Base-by-base conservation (phyloP, 495 filamentous ascomycete genomes). In the Cercophora sp. region DNA sequence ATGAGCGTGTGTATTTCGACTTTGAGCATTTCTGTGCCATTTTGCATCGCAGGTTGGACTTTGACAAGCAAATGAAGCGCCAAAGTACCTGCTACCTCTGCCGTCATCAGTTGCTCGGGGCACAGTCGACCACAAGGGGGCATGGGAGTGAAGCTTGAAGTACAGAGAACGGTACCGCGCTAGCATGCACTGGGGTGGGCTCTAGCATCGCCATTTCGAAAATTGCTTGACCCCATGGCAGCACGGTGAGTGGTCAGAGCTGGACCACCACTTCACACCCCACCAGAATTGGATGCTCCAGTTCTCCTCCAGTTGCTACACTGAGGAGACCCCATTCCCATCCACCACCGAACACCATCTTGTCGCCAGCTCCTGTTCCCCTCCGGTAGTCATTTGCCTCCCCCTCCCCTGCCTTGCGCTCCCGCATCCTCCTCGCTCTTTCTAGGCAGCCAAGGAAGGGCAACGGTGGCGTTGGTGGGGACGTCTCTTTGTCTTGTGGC, bases 191-290 rank as follows among this genome's bases (percentile, higher is more conserved):
- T 46, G 44, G 41, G 39, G 36, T 43, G 49, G 48, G 49, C 45
- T 61, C 48, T 55, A 50, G 47, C 59, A 53, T 56, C 49, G 42
- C 41, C 32, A 27, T 55, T 40, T 52, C 43, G n/a, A 44, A 57
- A 53, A 53, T 55, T 59, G 48, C 44, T 55, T 59, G 49, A 54
- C 35, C n/a, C 56, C 50, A 25, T 48, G 52, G 44, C 48, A 46
- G 47, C 24, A 11, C 24, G 45, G 51, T 60, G 58, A 64, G 49
- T 61, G 61, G 55, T 13, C 31, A 39, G 44, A 29, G 32, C 24
- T 49, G 50, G 55, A 49, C 51, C 59, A 53, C 53, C 46, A 50
- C 54, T 50, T 54, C 54, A 56, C 57, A 63, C 56, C 62, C 59
- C 56, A 64, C 58, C 54, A 51, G 22, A 52, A 48, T 48, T 50